Percentiles rank a stretch among this genome's conserved stretches.
Evolutionary conservation across 164 flowering plant genomes (phyloP).

Genomic region (Nelumbo lutea): DNA sequence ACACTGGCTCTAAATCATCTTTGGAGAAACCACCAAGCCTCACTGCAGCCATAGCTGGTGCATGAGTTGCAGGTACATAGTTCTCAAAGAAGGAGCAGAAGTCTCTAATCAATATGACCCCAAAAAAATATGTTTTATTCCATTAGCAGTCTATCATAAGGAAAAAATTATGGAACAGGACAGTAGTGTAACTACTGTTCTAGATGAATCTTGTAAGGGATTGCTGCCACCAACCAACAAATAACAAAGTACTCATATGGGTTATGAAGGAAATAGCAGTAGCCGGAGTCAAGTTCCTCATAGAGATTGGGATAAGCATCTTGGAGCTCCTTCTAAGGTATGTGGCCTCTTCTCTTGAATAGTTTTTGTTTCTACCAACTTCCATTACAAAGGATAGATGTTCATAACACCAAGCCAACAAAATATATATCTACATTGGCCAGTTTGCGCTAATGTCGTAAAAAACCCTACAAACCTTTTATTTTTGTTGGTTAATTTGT

Average conservation of each 20-base stretch:
- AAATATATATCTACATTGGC: too few species aligned
- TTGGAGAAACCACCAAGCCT: conserved; percentile 45
- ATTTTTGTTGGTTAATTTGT: too few species aligned
- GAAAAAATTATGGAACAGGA: conserved; percentile 7
- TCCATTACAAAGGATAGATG: too few species aligned
- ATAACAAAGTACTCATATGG: conserved; percentile 2
- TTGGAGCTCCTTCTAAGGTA: neutral
- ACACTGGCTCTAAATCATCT: conserved; percentile 20
- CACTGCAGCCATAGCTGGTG: conserved; percentile 76
- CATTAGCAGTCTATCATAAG: conserved; percentile 12
- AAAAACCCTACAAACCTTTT: too few species aligned
- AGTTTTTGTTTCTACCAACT: too few species aligned
- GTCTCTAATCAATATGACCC: neutral
- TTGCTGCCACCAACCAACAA: neutral
- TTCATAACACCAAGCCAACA: too few species aligned
- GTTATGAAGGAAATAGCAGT: conserved; percentile 12
- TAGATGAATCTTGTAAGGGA: conserved; percentile 6
- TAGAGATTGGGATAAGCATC: too few species aligned
- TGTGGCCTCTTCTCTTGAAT: conserved; percentile 12
- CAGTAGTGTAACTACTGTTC: conserved; percentile 6
- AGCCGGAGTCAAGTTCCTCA: conserved; percentile 2
- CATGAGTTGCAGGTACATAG: conserved; percentile 76
- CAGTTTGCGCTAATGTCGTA: too few species aligned
- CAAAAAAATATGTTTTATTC: conserved; percentile 1
- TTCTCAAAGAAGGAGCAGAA: conserved; percentile 47